Evolutionary conservation across 139 green algal genomes (phyloP).

Genomic region (Chlamydomonas incerta): DNA sequence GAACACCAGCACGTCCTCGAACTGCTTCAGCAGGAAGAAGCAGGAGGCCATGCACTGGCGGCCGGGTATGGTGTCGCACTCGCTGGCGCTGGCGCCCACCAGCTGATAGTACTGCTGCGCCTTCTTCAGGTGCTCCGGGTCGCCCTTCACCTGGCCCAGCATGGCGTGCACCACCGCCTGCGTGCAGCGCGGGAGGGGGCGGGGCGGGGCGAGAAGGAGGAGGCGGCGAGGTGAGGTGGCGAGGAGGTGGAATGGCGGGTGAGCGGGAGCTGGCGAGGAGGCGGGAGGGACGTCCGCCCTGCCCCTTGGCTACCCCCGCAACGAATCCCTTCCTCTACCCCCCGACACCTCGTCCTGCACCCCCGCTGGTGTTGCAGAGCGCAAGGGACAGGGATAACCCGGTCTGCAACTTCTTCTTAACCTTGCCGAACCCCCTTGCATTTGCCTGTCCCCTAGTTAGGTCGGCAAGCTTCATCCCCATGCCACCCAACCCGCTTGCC

Average conservation of each 20-base stretch:
- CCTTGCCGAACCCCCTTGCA: too few species aligned
- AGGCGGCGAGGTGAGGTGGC: not conserved
- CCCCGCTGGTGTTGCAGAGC: too few species aligned
- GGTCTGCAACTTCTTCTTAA: too few species aligned
- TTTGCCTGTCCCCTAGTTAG: too few species aligned
- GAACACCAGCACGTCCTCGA: constrained; percentile 82
- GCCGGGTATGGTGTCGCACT: constrained; percentile 91
- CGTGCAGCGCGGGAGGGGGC: not conserved
- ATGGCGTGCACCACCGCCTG: constrained; percentile 79
- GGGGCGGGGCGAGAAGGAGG: not conserved
- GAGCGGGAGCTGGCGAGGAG: too few species aligned
- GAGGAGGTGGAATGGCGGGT: not conserved
- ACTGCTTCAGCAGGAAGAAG: constrained; percentile 88
- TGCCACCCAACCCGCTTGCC: not conserved
- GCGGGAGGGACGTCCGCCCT: too few species aligned
- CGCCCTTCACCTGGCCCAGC: constrained; percentile 76
- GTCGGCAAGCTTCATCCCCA: not conserved
- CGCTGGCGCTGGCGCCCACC: constrained; percentile 73
- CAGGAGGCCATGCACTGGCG: constrained; percentile 89
- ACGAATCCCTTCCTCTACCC: too few species aligned
- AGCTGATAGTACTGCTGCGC: constrained; percentile 89
- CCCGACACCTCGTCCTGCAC: too few species aligned
- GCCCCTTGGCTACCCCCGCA: too few species aligned
- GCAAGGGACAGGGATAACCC: too few species aligned
- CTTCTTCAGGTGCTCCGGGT: constrained; percentile 74